Evolutionary conservation across 2,329 filamentous ascomycete genomes (phyloP).

Genomic region (Pseudopyricularia cyperi): DNA sequence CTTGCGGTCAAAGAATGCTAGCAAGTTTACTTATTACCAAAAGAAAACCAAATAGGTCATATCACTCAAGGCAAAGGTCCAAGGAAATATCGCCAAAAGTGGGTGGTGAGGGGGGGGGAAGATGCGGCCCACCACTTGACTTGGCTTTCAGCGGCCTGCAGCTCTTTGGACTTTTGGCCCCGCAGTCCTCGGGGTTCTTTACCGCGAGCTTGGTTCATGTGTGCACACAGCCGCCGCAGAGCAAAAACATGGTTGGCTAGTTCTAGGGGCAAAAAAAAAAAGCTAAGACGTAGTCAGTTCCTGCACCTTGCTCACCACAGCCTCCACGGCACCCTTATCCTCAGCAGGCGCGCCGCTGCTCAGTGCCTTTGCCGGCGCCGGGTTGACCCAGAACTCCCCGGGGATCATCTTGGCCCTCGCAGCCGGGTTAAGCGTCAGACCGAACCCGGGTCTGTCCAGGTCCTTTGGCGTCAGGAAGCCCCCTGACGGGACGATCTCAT

Average conservation of each 20-base stretch:
- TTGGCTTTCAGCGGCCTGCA: no score
- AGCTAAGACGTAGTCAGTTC: conserved; percentile 10
- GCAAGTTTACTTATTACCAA: no score
- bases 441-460: conserved; percentile 83
- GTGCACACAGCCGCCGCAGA: no score
- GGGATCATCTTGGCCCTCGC: conserved; percentile 61
- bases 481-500: conserved; percentile 78
- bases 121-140: no score
- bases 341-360: conserved; percentile 8
- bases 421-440: conserved; percentile 71
- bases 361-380: conserved; percentile 39
- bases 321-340: conserved; percentile 14
- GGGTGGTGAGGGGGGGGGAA: no score
- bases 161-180: conserved; percentile 2
- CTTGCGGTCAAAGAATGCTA: no score
- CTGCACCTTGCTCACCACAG: conserved; percentile 21
- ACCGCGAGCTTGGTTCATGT: conserved; percentile 15
- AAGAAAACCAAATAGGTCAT: no score
- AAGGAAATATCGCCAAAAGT: no score
- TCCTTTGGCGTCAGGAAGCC: conserved; percentile 70
- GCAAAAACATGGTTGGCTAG: no score
- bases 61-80: no score
- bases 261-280: neutral
- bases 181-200: conserved; percentile 14
- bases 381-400: conserved; percentile 58